Evolutionary conservation across 2,329 filamentous ascomycete species (phyloP).

Genomic region (Aspergillus neotritici): DNA sequence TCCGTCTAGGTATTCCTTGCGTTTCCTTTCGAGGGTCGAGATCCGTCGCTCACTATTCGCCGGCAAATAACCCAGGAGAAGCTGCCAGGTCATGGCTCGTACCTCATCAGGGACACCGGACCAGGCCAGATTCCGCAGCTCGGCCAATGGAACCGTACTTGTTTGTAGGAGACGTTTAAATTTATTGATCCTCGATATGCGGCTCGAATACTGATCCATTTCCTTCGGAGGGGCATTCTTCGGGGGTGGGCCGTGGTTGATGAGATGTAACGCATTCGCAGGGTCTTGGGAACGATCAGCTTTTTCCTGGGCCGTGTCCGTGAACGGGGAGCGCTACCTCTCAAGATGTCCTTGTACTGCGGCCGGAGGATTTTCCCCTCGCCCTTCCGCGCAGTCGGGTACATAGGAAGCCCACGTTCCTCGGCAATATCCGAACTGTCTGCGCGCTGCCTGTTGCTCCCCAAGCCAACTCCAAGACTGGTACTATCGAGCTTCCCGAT

Average conservation of each 20-base stretch:
- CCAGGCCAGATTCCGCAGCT: slow-evolving; percentile 83
- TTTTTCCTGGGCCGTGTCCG: not conserved
- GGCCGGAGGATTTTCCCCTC: slow-evolving; percentile 94
- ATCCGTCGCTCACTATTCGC: slow-evolving; percentile 94
- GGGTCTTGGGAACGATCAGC: slow-evolving; percentile 49
- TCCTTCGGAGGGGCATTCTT: slow-evolving; percentile 74
- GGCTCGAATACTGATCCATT: slow-evolving; percentile 75
- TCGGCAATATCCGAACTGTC: slow-evolving; percentile 93
- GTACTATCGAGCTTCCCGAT: slow-evolving; percentile 15
- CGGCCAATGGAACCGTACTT: slow-evolving; percentile 77
- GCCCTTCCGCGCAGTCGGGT: slow-evolving; percentile 80
- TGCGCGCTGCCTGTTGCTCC: slow-evolving; percentile 58
- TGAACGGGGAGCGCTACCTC: slow-evolving; percentile 43
- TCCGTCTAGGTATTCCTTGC: slow-evolving; percentile 93
- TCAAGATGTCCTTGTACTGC: slow-evolving; percentile 94
- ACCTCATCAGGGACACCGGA: slow-evolving; percentile 92
- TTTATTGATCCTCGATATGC: slow-evolving; percentile 93
- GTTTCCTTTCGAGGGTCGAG: slow-evolving; percentile 82
- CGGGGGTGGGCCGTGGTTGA: slow-evolving; percentile 74
- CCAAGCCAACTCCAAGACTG: slow-evolving; percentile 28
- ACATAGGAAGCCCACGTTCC: slow-evolving; percentile 73
- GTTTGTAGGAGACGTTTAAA: slow-evolving; percentile 95
- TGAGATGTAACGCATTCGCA: slow-evolving; percentile 89
- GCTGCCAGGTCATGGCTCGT: slow-evolving; percentile 97
- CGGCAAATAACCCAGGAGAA: slow-evolving; percentile 88